Percentiles rank a stretch among this genome's conserved stretches.
phyloP scores from a whole-genome alignment of 2,329 filamentous ascomycete species.

The Fusarium burgessii region DNA sequence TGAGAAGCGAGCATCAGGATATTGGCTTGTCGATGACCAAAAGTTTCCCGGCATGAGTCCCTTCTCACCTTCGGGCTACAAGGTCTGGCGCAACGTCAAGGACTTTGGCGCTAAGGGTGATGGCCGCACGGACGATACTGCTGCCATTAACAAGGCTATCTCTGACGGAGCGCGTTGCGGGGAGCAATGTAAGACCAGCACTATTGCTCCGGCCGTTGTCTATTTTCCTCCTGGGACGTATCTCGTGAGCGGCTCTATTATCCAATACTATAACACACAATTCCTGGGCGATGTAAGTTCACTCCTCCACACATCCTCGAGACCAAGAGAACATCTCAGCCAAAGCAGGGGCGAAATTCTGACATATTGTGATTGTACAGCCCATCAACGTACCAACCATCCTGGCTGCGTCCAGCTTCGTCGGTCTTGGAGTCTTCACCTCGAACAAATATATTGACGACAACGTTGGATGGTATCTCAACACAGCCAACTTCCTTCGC shows the following conservation, averaged over 20 bases:
- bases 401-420: conserved; percentile 55
- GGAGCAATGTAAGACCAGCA: conserved; percentile 49
- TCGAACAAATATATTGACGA: conserved; percentile 50
- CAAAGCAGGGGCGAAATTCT: neutral
- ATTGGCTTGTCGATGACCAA: conserved; percentile 17
- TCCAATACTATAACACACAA: conserved; percentile 73
- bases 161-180: conserved; percentile 53
- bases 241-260: conserved; percentile 65
- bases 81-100: conserved; percentile 54
- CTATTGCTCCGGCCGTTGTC: conserved; percentile 40
- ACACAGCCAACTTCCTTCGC: conserved; percentile 71
- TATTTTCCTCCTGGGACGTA: conserved; percentile 64
- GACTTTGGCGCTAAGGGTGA: conserved; percentile 53
- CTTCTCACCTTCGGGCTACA: conserved; percentile 28
- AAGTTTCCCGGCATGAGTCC: conserved; percentile 16
- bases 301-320: conserved; percentile 34
- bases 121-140: conserved; percentile 61
- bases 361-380: neutral
- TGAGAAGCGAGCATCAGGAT: conserved; percentile 16
- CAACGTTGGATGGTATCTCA: conserved; percentile 48
- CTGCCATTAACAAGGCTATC: conserved; percentile 63
- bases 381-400: conserved; percentile 7
- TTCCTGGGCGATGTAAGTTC: conserved; percentile 56
- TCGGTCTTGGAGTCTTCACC: conserved; percentile 61
- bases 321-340: too few species aligned